Evolutionary conservation across 352 stramenopile species (phyloP).

Genomic region (Globisporangium apiculatum): DNA sequence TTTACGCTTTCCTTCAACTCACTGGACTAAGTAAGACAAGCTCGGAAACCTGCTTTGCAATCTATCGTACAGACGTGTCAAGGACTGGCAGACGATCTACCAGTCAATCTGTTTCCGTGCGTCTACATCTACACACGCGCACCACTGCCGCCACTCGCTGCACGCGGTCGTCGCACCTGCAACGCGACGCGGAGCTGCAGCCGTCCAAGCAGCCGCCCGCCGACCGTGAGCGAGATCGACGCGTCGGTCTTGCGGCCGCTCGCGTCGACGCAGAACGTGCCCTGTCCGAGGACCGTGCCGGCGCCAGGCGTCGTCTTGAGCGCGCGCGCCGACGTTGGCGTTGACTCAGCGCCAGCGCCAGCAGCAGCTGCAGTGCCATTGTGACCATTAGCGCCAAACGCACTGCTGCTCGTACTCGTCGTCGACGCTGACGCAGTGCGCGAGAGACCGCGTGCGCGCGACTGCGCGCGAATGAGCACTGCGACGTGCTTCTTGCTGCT

Average conservation of each 20-base stretch:
- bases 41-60: too few species aligned
- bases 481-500: conserved; percentile 59
- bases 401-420: background rate
- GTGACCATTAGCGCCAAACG: conserved; percentile 1
- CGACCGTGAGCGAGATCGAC: conserved; percentile 52
- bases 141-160: background rate
- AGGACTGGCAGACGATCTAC: background rate
- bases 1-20: background rate
- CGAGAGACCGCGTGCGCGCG: conserved; percentile 19
- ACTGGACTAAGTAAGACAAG: background rate
- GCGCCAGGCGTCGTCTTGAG: conserved; percentile 4
- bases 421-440: conserved; percentile 15
- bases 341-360: background rate
- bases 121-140: background rate
- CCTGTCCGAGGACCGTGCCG: conserved; percentile 51
- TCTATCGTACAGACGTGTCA: background rate
- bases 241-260: conserved; percentile 41
- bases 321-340: background rate
- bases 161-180: conserved; percentile 20
- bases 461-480: conserved; percentile 35
- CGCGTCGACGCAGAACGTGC: conserved; percentile 56
- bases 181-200: conserved; percentile 56
- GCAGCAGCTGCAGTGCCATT: background rate
- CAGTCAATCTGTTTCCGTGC: background rate
- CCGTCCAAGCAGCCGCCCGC: conserved; percentile 47